Evolutionary conservation across 2,329 filamentous ascomycete species (phyloP), one percentile per base, ranked within the genome.

Genomic region (Xylaria hypoxylon): DNA sequence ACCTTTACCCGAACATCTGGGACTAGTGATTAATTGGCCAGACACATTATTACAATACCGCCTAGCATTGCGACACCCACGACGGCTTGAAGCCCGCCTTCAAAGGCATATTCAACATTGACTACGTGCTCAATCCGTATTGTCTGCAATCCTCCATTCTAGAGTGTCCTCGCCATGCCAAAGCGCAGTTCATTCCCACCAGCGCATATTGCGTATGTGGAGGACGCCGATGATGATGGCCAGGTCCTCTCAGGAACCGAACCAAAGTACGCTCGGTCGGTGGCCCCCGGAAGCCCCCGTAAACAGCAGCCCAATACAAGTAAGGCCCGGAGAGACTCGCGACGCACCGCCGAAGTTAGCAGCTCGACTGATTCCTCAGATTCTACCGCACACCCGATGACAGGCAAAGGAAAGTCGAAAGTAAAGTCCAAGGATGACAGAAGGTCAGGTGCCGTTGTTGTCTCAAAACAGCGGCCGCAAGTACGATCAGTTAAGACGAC

Each of bases 301-400:
- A 86, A 84, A 68, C 81, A 86, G 72, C 80, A 80, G 35, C 81
- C 86, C 72, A 87, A 87, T 74, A 86, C 82, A 22, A 77, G 84
- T 68, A 84, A 81, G 73, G 79, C 82, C 48, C 81, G 84, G 67
- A 81, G 75, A 67, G 74, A 83, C 47, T 76, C 77, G 62, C 72
- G 77, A 58, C 80, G 58, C 35, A 78, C 56, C 44, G 66, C 75
- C 51, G 78, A 79, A 47, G 79, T 81, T 15, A 78, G 80, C 80
- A 85, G 71, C 78, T 82, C 45, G 59, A 64, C 68, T 63, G 70
- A 70, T 62, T 69, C 66, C 31, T 65, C 65, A 62, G 74, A 76
- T 68, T 74, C 75, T n/a, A 83, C 80, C 17, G 75, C 79, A 42
- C 81, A 81, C 33, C 78, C 69, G 5, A 52, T 58, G 22, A 55